Conservation (phyloP, 768 basidiomycete genomes). For the Clitopilus passeckerianus region DNA sequence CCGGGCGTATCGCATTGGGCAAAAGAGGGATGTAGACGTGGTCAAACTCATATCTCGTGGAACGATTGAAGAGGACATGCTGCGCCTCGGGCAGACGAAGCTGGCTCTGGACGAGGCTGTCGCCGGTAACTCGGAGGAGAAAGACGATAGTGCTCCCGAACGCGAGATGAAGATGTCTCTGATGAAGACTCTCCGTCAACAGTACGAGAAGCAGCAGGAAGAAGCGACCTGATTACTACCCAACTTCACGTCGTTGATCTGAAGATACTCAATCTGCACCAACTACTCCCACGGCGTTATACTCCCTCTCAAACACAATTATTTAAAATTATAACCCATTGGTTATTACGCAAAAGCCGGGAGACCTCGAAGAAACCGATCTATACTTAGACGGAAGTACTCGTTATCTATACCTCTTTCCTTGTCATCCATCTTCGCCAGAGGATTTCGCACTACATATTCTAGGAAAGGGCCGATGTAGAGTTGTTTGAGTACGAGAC, state of each 20-base stretch:
- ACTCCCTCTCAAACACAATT: too few species aligned
- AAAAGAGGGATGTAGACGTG: slow-evolving; percentile 91
- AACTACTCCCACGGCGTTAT: background rate
- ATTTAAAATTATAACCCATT: slow-evolving; percentile 1
- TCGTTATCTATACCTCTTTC: slow-evolving; percentile 91
- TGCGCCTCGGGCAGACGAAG: slow-evolving; percentile 84
- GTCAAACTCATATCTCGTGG: slow-evolving; percentile 89
- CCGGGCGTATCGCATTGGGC: slow-evolving; percentile 94
- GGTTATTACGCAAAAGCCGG: slow-evolving; percentile 32
- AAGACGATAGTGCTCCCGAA: slow-evolving; percentile 62
- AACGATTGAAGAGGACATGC: slow-evolving; percentile 97
- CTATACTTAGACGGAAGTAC: slow-evolving; percentile 77
- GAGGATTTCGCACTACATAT: slow-evolving; percentile 89
- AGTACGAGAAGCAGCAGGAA: slow-evolving; percentile 61
- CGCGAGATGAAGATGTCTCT: slow-evolving; percentile 83
- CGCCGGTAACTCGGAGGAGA: slow-evolving; percentile 68
- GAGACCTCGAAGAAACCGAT: slow-evolving; percentile 65
- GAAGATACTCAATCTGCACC: background rate
- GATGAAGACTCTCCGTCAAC: slow-evolving; percentile 78
- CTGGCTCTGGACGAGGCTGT: slow-evolving; percentile 92
- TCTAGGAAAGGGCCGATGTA: slow-evolving; percentile 94
- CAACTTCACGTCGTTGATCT: too few species aligned
- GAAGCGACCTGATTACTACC: background rate
- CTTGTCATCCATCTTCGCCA: slow-evolving; percentile 77
- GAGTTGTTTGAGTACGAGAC: slow-evolving; percentile 79